Evolutionary conservation across 2,329 filamentous ascomycete species (phyloP), one percentile per base, ranked within the genome.

Genomic region (Arthrobotrys pseudoclavata): DNA sequence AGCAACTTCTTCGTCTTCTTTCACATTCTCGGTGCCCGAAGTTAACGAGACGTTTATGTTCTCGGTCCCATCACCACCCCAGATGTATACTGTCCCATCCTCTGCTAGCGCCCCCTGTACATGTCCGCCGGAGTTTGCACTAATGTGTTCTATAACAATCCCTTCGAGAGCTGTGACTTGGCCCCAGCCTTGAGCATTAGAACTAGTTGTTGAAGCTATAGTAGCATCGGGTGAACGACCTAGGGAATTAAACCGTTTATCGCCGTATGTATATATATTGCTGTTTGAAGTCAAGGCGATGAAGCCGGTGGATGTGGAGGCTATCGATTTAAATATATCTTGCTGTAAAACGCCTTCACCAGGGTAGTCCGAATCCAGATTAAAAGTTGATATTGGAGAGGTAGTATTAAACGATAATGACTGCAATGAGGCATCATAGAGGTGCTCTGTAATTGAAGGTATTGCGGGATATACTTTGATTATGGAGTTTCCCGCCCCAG

Each of bases 61-160:
- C 31, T 76, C 72, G 6, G 72, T 70, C 22, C 72, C 72, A 50
- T 76, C 72, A 7, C 72, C 72, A 22, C 72, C 72, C 72, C 72
- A 76, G 13, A 69, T 26, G 20, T 76, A 76, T 6, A 22, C 72
- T 18, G 72, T 70, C 15, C 72, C 66, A 34, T 70, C 66, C 2
- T 57, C 45, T 18, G 48, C 29, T 18, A 76, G 29, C 2, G 60
- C 72, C 3, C 42, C 31, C 52, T 76, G 72, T 6, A 76, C 50
- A 29, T 76, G 72, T 18, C 72, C 60, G 4, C 60, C 66, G 4
- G 63, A 66, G 20, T 69, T 52, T 5, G 57, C 64, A 0, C 48
- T 37, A 3, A 76, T 70, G 20, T 26, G 20, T 4, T 47, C 22
- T 13, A 76, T 66, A 1, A 15, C 4, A 1, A 76, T 37, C 1